Evolutionary conservation across 2,329 filamentous ascomycete genomes (phyloP).

Genomic region (Cladosporium velox): DNA sequence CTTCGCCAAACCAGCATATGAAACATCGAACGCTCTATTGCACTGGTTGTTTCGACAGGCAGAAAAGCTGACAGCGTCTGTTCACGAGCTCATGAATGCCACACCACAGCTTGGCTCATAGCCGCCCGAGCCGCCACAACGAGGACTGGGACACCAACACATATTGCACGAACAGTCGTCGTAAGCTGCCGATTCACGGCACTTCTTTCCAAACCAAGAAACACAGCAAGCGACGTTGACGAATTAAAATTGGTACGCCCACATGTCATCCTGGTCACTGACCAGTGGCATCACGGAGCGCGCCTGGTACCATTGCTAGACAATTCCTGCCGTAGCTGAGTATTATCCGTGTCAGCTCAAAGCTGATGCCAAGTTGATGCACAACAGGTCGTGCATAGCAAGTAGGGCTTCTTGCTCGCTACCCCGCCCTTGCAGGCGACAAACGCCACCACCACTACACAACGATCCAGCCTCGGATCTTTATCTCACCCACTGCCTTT

Average conservation of each 20-base stretch:
- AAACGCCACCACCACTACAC: neutral
- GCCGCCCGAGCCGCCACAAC: neutral
- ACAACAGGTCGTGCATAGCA: neutral
- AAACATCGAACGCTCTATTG: neutral
- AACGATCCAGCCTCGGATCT: neutral
- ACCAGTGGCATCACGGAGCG: neutral
- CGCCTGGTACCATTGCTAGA: neutral
- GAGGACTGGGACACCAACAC: neutral
- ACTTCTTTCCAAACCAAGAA: neutral
- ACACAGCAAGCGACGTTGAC: neutral
- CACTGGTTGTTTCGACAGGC: neutral
- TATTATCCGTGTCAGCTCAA: neutral
- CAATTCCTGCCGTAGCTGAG: neutral
- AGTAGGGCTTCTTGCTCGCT: neutral
- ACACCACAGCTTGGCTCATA: neutral
- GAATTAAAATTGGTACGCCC: neutral
- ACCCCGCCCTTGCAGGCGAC: conserved; percentile 2
- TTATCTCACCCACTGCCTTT: neutral
- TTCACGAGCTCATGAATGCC: neutral
- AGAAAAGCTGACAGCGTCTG: neutral
- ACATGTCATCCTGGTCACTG: neutral
- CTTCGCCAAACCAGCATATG: neutral
- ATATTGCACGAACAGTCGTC: neutral
- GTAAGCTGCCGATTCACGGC: neutral
- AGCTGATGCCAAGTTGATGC: conserved; percentile 1